phyloP scores from a whole-genome alignment of 345 rosid genomes.

The Chamaenerion angustifolium region DNA sequence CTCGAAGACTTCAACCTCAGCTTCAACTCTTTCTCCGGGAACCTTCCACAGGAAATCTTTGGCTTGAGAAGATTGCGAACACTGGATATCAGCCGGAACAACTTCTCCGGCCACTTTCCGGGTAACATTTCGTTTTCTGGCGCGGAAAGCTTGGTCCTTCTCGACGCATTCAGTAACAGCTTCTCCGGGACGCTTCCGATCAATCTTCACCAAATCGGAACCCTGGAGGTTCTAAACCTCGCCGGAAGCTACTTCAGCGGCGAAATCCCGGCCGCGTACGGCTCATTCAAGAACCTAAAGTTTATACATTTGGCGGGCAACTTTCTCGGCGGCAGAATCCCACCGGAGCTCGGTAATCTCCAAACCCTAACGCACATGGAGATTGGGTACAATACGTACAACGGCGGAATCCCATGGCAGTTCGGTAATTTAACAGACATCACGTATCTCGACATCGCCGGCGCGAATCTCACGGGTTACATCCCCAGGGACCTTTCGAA shows the following conservation, averaged over 20 bases:
- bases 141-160: slow-evolving; percentile 32
- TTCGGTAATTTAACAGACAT: slow-evolving; percentile 66
- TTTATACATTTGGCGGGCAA: slow-evolving; percentile 82
- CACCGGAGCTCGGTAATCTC: slow-evolving; percentile 56
- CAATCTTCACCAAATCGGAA: slow-evolving; percentile 36
- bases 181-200: slow-evolving; percentile 66
- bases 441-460: slow-evolving; percentile 77
- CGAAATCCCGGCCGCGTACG: slow-evolving; percentile 60
- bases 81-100: slow-evolving; percentile 79
- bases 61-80: slow-evolving; percentile 35
- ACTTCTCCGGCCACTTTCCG: slow-evolving; percentile 62
- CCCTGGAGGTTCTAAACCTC: slow-evolving; percentile 57
- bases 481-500: slow-evolving; percentile 61
- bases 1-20: slow-evolving; percentile 74
- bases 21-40: slow-evolving; percentile 56
- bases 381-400: slow-evolving; percentile 78
- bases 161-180: slow-evolving; percentile 85
- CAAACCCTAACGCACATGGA: slow-evolving; percentile 70
- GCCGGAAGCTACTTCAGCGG: slow-evolving; percentile 93
- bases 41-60: slow-evolving; percentile 48
- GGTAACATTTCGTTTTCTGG: slow-evolving; percentile 22
- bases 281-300: slow-evolving; percentile 55
- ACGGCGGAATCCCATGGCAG: slow-evolving; percentile 68
- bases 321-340: slow-evolving; percentile 44
- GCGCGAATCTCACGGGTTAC: slow-evolving; percentile 63